These are phyloP conservation scores for Alternaria gaisen DNA, from an alignment of 2,329 filamentous ascomycete species.

Conservation along the genomic window DNA sequence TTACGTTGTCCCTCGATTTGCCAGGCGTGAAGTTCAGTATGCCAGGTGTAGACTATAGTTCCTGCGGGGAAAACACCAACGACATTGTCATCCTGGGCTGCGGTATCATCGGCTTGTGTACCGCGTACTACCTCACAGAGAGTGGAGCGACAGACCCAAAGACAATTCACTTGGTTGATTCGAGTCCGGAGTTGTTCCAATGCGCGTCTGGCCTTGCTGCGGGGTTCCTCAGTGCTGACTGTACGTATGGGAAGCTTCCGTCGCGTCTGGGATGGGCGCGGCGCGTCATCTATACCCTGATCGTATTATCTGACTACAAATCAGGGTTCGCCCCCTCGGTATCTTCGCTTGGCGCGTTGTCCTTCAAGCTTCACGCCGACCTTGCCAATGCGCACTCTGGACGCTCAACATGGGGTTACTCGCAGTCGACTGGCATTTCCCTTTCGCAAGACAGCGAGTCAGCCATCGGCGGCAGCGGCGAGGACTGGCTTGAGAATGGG, in stretches of 20 bases:
- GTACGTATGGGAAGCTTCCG: slow-evolving; percentile 46
- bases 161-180: slow-evolving; percentile 67
- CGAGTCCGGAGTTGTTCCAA: slow-evolving; percentile 69
- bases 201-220: slow-evolving; percentile 78
- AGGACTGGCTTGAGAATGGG: slow-evolving; percentile 73
- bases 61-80: slow-evolving; percentile 16
- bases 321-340: slow-evolving; percentile 67
- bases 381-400: slow-evolving; percentile 70
- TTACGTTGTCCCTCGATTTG: not conserved
- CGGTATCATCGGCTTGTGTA: slow-evolving; percentile 57
- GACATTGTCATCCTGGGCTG: slow-evolving; percentile 52
- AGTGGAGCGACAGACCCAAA: slow-evolving; percentile 49
- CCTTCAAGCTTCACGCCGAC: slow-evolving; percentile 72
- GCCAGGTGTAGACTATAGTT: slow-evolving; percentile 6
- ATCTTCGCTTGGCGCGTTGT: slow-evolving; percentile 69
- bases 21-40: slow-evolving; percentile 7
- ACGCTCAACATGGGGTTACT: slow-evolving; percentile 66
- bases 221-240: slow-evolving; percentile 77
- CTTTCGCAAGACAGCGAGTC: slow-evolving; percentile 62
- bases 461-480: slow-evolving; percentile 57
- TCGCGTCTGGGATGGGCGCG: not conserved
- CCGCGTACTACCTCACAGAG: slow-evolving; percentile 70
- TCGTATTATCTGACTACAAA: not conserved
- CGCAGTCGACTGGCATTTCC: slow-evolving; percentile 63
- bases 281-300: not conserved